These are phyloP conservation scores for Acer saccharum DNA, from an alignment of 345 rosid genomes.

Conservation along the genomic window DNA sequence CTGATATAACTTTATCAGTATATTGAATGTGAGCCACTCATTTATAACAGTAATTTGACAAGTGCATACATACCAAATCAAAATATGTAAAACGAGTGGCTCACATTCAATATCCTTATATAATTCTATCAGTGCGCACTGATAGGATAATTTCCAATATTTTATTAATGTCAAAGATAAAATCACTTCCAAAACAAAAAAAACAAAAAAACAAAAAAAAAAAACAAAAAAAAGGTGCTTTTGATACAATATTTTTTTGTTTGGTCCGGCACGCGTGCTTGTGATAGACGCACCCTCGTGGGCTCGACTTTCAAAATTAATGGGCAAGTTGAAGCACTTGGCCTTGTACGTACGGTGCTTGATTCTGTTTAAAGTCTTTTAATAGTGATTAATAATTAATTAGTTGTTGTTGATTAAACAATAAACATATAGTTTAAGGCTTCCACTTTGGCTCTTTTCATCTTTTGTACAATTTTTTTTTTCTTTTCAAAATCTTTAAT, in stretches of 20 bases:
- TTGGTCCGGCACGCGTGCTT: neutral
- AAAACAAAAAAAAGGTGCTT: neutral
- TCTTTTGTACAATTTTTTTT: neutral
- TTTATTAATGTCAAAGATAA: conserved; percentile 6
- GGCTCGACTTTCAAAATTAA: conserved; percentile 6
- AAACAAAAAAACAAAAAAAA: neutral
- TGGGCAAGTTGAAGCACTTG: too few relatives aligned
- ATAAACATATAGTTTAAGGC: neutral
- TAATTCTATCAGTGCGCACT: too few relatives aligned
- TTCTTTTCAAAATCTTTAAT: too few relatives aligned
- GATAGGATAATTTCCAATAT: too few relatives aligned
- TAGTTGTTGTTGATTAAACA: neutral
- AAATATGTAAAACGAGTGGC: too few relatives aligned
- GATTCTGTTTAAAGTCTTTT: neutral
- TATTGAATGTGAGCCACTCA: too few relatives aligned
- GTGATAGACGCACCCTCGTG: conserved; percentile 3
- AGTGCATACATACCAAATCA: too few relatives aligned
- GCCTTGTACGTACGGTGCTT: too few relatives aligned
- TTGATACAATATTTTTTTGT: neutral
- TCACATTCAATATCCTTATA: too few relatives aligned
- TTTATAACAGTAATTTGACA: too few relatives aligned
- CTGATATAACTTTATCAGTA: too few relatives aligned
- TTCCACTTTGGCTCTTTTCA: neutral
- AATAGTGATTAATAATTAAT: neutral
- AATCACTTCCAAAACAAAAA: neutral